These are phyloP conservation scores for Leccinum truebloodii DNA, from an alignment of 768 basidiomycete species.

Conservation along the genomic window DNA sequence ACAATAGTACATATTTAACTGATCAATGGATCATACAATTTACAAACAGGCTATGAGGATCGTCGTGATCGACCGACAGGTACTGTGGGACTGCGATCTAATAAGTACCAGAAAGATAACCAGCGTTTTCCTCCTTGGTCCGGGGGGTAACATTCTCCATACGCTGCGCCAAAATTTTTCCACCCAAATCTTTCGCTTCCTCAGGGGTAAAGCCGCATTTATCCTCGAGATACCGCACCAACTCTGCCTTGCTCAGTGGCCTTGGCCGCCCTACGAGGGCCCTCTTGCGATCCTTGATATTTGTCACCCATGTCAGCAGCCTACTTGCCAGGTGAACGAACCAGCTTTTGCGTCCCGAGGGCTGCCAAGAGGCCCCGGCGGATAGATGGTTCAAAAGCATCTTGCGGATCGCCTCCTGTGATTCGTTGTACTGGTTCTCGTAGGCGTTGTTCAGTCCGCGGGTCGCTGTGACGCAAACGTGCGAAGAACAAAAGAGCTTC, in stretches of 20 bases:
- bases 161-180: conserved; percentile 20
- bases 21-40: neutral
- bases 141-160: conserved; percentile 1
- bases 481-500: conserved; percentile 25
- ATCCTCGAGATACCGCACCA: conserved; percentile 16
- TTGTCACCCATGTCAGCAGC: conserved; percentile 21
- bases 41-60: neutral
- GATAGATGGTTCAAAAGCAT: conserved; percentile 24
- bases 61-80: neutral
- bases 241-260: conserved; percentile 15
- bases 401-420: conserved; percentile 26
- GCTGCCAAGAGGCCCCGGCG: conserved; percentile 19
- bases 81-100: neutral
- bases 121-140: conserved; percentile 3
- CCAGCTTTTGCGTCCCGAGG: conserved; percentile 20
- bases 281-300: conserved; percentile 8
- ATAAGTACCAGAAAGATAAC: neutral
- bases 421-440: conserved; percentile 32
- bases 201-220: conserved; percentile 13
- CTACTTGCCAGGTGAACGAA: conserved; percentile 23
- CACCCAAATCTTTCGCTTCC: conserved; percentile 21
- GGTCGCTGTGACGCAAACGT: conserved; percentile 42
- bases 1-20: too few relatives aligned
- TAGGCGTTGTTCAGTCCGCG: conserved; percentile 24
- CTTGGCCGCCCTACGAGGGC: neutral